Evolutionary conservation across 495 filamentous ascomycete species (phyloP).

Genomic region (Diplogelasinospora grovesii): DNA sequence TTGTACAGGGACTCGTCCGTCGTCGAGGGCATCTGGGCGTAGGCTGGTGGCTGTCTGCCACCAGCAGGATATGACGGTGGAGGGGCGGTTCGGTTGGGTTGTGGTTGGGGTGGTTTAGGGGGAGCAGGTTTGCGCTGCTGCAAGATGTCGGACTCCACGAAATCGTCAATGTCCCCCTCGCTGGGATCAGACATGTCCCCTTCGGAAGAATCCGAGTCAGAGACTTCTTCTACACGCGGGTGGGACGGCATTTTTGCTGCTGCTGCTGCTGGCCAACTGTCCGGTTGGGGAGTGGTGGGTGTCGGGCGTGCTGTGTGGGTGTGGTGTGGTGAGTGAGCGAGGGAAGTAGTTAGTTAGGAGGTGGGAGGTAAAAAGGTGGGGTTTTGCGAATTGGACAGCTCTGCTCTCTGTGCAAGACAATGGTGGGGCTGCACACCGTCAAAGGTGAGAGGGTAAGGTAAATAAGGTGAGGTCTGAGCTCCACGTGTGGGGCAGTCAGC

Average conservation of each 20-base stretch:
- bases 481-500: no score
- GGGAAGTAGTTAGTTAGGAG: neutral
- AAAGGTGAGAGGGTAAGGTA: no score
- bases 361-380: slow-evolving; percentile 6
- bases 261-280: no score
- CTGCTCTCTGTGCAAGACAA: neutral
- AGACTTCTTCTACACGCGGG: slow-evolving; percentile 83
- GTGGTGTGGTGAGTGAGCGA: neutral
- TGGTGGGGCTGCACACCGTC: no score
- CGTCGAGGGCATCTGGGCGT: slow-evolving; percentile 31
- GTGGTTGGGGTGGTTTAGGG: slow-evolving; percentile 18
- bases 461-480: slow-evolving; percentile 20
- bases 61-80: slow-evolving; percentile 11
- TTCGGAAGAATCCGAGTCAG: slow-evolving; percentile 72
- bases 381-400: neutral
- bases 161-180: slow-evolving; percentile 58
- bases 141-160: slow-evolving; percentile 43
- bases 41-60: slow-evolving; percentile 14
- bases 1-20: slow-evolving; percentile 57
- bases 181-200: slow-evolving; percentile 69
- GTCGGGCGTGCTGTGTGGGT: neutral
- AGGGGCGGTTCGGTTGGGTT: slow-evolving; percentile 1
- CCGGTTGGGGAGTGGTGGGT: slow-evolving; percentile 6
- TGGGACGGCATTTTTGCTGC: slow-evolving; percentile 60
- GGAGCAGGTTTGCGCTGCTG: slow-evolving; percentile 15